Conservation (phyloP, 495 filamentous ascomycete genomes). For the Podospora pseudoanserina region DNA sequence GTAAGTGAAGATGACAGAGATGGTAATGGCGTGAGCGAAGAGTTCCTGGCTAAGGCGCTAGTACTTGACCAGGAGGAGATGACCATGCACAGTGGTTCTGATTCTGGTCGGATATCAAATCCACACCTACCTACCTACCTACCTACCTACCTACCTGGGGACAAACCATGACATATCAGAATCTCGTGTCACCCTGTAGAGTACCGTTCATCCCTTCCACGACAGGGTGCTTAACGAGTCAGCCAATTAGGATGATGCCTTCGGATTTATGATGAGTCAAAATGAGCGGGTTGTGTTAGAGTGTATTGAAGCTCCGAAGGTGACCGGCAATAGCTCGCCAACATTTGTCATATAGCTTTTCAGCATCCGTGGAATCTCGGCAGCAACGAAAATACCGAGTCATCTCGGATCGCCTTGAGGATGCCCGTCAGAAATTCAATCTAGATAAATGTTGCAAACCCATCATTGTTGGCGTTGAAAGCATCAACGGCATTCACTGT, state of each 20-base stretch:
- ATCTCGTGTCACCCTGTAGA: not conserved
- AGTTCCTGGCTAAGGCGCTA: not conserved
- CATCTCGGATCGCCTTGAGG: not conserved
- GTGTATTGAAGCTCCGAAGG: not conserved
- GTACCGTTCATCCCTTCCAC: not conserved
- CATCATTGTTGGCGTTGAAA: no score
- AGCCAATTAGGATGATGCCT: not conserved
- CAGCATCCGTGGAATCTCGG: not conserved
- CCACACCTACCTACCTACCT: no score
- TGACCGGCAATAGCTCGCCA: not conserved
- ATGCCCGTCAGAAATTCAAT: no score
- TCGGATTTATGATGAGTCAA: not conserved
- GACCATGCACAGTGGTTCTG: no score
- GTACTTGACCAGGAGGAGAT: no score
- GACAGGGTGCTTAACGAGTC: not conserved
- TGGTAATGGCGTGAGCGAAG: conserved; percentile 1
- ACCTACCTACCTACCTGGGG: no score
- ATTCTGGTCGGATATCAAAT: not conserved
- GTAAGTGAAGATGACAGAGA: conserved; percentile 1
- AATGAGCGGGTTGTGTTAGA: not conserved
- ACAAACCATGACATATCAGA: not conserved
- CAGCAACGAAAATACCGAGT: not conserved
- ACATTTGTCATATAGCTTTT: not conserved
- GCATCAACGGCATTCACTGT: not conserved
- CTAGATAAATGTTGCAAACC: no score